Base-by-base conservation (phyloP, 345 rosid genomes). In the Kandelia obovata region DNA sequence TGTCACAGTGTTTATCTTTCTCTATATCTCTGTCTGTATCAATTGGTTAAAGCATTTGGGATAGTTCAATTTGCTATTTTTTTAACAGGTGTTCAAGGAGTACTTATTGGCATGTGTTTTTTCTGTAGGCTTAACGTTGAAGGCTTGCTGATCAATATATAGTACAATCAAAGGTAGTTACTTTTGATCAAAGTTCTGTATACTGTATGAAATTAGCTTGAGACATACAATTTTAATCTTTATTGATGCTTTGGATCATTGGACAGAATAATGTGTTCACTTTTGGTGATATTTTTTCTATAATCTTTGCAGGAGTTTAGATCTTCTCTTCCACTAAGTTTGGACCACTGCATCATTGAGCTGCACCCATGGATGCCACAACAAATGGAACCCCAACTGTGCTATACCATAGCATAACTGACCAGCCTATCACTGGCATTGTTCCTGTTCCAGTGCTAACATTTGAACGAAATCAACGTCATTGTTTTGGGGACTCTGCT, bases 361-460 rank as follows among this genome's bases (percentile, higher is more conserved):
- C 89, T 71, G 86, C 88, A 93, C 86, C 87, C 74, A 96, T 92
- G 98, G 99, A 96, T 74, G 86, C 98, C 82, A 86, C 94, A 26
- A 73, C 90, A 3, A 90, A 97, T 62, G 87, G 83, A 80, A 84
- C 91, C 58, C 85, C 96, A 17, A 62, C 82, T 31, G 61, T 90
- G 63, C 91, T 84, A 80, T 87, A 72, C 76, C 89, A 69, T 76
- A 90, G 81, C 88, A 73, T 95, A 65, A 77, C 86, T n/a, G 96
- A 92, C 49, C 94, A 92, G 75, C 79, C 91, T 25, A 77, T 83
- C 59, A 73, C 89, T 28, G 80, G 85, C 63, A 74, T 84, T 35
- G 79, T 83, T 28, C 77, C 86, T 53, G 72, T 89, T 80, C 80
- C 91, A 30, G 53, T 78, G 43, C 64, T 85, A 5, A 71, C 85